Conservation (phyloP, 2,329 filamentous ascomycete genomes). For the Acrocalymma vagum region DNA sequence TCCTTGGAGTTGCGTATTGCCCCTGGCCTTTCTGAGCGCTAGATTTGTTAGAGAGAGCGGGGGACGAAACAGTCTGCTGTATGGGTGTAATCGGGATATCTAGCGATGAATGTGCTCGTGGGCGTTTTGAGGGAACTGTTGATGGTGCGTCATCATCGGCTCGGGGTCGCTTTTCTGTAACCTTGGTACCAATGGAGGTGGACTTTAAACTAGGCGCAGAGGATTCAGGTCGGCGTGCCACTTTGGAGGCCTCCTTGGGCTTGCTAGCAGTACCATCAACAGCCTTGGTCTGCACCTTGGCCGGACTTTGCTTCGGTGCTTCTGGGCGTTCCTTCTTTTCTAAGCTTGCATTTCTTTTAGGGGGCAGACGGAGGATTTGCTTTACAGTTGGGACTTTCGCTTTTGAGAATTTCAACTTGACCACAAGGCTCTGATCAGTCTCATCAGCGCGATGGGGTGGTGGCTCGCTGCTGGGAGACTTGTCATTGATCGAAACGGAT, state of each 20-base stretch:
- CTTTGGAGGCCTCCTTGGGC: conserved; percentile 36
- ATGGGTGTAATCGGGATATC: conserved; percentile 44
- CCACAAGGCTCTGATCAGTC: conserved; percentile 44
- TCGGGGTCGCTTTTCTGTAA: conserved; percentile 46
- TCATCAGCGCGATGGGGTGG: conserved; percentile 18
- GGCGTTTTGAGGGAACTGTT: conserved; percentile 39
- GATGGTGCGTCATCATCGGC: conserved; percentile 36
- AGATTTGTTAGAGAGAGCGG: conserved; percentile 36
- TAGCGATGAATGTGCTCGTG: conserved; percentile 35
- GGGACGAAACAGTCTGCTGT: conserved; percentile 34
- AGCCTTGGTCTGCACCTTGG: conserved; percentile 27
- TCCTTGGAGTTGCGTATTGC: conserved; percentile 44
- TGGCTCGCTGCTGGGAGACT: conserved; percentile 28
- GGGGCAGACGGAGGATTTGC: conserved; percentile 40
- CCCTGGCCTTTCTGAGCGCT: conserved; percentile 39
- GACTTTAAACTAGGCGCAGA: conserved; percentile 23
- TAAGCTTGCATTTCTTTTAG: conserved; percentile 24
- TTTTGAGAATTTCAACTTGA: conserved; percentile 62
- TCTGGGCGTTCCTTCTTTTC: conserved; percentile 40
- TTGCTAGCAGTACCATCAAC: conserved; percentile 28
- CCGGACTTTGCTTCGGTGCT: conserved; percentile 22
- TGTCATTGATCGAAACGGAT: conserved; percentile 35
- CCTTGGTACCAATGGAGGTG: conserved; percentile 18
- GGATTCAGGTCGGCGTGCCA: conserved; percentile 32
- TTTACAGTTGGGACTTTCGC: conserved; percentile 58